Evolutionary conservation across 768 basidiomycete genomes (phyloP), one percentile per base, ranked within the genome.

Genomic region (Auricularia heimuer): DNA sequence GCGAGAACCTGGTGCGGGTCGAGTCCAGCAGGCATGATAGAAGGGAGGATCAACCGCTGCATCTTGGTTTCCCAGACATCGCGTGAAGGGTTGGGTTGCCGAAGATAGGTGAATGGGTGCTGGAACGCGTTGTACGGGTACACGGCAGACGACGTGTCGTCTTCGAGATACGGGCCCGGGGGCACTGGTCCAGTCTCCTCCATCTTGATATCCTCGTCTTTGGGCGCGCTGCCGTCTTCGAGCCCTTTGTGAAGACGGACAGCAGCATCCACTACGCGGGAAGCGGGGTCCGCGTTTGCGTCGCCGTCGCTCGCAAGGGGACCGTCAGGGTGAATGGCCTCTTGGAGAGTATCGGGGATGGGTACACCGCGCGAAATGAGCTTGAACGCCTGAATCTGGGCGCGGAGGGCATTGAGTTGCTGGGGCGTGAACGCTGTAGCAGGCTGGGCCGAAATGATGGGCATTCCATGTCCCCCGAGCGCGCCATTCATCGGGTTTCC

Each of bases 61-160:
- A 92, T 79, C 39, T 88, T 86, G 35, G 88, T 88, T 1, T 86
- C 84, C 71, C 85, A 85, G 62, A 78, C 80, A 62, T 85, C 84
- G 36, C 83, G 68, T 33, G 82, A 78, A 45, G 89, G 86, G 66
- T 88, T 86, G 68, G 91, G 84, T 67, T 92, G 88, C 3, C 86
- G 80, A 73, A 95, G 89, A 47, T 71, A 72, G 33, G 73, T 66
- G 3, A 73, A 68, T 12, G 94, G 94, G 70, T 94, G 85, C 35
- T 83, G 81, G 73, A 85, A 95, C 21, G 94, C 88, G 73, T 96
- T 96, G 79, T 94, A 95, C 2, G 94, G 94, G 70, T 95, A 94
- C 66, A 95, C 87, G 47, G 85, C 84, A 0, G 92, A 94, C 65
- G 84, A 80, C 63, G 83, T 78, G 72, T 95, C 85, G 72, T 90